Conservation (phyloP, 805 yeast species). For the Candida broadrunensis region DNA sequence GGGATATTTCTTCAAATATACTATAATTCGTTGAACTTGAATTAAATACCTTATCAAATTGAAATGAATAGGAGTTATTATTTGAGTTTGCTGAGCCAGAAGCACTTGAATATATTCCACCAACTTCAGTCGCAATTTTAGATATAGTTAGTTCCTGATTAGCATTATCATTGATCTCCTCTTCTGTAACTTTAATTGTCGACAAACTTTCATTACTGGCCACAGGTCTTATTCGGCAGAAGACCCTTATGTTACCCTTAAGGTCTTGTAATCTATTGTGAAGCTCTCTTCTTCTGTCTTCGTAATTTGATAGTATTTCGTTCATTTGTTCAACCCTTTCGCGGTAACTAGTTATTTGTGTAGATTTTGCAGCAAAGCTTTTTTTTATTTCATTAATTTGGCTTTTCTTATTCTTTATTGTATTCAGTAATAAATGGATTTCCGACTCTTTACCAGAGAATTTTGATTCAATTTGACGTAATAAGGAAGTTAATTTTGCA, state of each 20-base stretch:
- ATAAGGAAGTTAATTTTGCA: neutral
- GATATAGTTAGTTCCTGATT: constrained; percentile 33
- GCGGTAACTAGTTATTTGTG: constrained; percentile 6
- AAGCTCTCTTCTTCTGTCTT: constrained; percentile 54
- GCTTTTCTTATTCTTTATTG: constrained; percentile 7
- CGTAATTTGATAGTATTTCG: constrained; percentile 45
- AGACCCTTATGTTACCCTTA: constrained; percentile 90
- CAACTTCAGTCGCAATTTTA: constrained; percentile 6
- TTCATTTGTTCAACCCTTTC: constrained; percentile 13
- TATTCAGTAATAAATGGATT: constrained; percentile 11
- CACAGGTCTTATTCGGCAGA: constrained; percentile 76
- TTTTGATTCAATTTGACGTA: constrained; percentile 4
- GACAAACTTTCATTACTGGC: constrained; percentile 8
- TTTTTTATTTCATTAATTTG: constrained; percentile 7
- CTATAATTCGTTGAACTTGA: constrained; percentile 51
- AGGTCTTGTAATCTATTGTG: constrained; percentile 80
- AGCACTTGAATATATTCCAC: neutral
- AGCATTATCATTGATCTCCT: constrained; percentile 29
- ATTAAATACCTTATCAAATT: constrained; percentile 77
- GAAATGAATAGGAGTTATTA: constrained; percentile 36
- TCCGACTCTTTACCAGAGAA: constrained; percentile 12
- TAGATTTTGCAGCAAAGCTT: constrained; percentile 3
- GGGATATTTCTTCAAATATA: constrained; percentile 82
- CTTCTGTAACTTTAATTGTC: constrained; percentile 16
- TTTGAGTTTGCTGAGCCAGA: constrained; percentile 4